A percentile compares a stretch with the other conserved stretches of the same genome.
phyloP scores from a whole-genome alignment of 148 eudicot genomes.

The Cornus florida region DNA sequence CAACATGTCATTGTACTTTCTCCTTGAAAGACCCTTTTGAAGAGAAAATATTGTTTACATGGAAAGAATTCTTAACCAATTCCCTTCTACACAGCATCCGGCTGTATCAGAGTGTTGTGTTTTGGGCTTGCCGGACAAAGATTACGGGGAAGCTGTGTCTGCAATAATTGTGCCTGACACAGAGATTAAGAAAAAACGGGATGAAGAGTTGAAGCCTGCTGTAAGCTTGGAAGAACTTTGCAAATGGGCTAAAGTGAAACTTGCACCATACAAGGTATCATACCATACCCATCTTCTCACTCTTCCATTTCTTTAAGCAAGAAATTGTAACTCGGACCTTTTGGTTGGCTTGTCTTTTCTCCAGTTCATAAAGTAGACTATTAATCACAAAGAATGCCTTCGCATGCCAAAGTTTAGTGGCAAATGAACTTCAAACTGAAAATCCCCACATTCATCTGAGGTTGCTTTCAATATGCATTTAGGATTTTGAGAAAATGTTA shows the following conservation, averaged over 20 bases:
- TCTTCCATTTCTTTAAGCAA: neutral
- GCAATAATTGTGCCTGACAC: constrained; percentile 81
- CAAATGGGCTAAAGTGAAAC: constrained; percentile 86
- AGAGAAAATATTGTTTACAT: neutral
- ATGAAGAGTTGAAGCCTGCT: constrained; percentile 65
- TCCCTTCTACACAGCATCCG: constrained; percentile 61
- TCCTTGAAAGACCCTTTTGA: neutral
- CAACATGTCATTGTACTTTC: neutral
- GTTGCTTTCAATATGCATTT: neutral
- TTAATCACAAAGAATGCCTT: neutral
- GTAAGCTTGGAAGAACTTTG: constrained; percentile 74
- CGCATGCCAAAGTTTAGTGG: neutral
- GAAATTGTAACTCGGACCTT: neutral
- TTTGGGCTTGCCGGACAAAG: constrained; percentile 81
- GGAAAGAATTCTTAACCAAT: neutral
- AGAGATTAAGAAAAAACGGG: constrained; percentile 52
- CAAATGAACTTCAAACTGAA: neutral
- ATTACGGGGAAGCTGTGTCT: constrained; percentile 82
- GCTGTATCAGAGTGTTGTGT: constrained; percentile 90
- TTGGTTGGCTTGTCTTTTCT: neutral
- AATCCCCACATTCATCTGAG: neutral
- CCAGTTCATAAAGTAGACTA: neutral
- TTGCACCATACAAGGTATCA: constrained; percentile 95
- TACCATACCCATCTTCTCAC: neutral
- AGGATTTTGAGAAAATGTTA: neutral